These are phyloP conservation scores for Penicillium simplicissimum DNA, from an alignment of 495 filamentous ascomycete genomes.

Conservation along the genomic window DNA sequence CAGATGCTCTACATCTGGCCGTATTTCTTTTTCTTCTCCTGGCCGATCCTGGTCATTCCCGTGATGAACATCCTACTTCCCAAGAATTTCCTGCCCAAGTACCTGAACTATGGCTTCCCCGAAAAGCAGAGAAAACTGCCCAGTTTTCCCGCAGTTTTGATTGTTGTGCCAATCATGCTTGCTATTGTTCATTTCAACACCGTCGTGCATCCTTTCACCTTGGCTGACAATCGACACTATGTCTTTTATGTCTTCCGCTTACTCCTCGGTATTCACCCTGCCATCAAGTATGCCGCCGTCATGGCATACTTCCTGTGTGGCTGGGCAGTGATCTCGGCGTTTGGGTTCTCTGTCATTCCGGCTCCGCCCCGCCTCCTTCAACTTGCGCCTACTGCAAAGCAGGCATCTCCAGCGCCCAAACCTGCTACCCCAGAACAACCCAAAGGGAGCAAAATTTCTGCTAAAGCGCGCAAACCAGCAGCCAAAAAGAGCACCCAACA, in stretches of 20 bases:
- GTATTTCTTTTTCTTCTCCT: conserved; percentile 85
- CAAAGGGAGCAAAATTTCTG: conserved; percentile 29
- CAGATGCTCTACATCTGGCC: conserved; percentile 97
- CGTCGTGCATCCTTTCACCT: conserved; percentile 90
- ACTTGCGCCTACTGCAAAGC: conserved; percentile 19
- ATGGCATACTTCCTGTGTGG: conserved; percentile 61
- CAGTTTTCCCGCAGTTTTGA: conserved; percentile 32
- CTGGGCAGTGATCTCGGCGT: conserved; percentile 61
- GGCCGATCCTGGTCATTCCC: conserved; percentile 66
- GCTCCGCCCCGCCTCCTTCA: conserved; percentile 29
- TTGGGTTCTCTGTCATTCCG: conserved; percentile 41
- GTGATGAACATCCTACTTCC: conserved; percentile 45
- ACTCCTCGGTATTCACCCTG: conserved; percentile 63
- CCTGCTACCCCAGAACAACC: conserved; percentile 18
- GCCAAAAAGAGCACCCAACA: conserved; percentile 21
- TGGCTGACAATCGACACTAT: conserved; percentile 96
- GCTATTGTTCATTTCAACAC: conserved; percentile 78
- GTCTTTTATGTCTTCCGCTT: conserved; percentile 94
- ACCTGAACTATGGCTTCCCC: conserved; percentile 38
- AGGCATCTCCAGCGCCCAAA: conserved; percentile 11
- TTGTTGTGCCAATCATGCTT: conserved; percentile 50
- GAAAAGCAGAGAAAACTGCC: conserved; percentile 42
- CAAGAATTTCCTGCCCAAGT: conserved; percentile 36
- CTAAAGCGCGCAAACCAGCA: conserved; percentile 28
- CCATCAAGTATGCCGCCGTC: conserved; percentile 66